Evolutionary conservation across 2,329 filamentous ascomycete species (phyloP).

Genomic region (Pseudocercospora eumusae): DNA sequence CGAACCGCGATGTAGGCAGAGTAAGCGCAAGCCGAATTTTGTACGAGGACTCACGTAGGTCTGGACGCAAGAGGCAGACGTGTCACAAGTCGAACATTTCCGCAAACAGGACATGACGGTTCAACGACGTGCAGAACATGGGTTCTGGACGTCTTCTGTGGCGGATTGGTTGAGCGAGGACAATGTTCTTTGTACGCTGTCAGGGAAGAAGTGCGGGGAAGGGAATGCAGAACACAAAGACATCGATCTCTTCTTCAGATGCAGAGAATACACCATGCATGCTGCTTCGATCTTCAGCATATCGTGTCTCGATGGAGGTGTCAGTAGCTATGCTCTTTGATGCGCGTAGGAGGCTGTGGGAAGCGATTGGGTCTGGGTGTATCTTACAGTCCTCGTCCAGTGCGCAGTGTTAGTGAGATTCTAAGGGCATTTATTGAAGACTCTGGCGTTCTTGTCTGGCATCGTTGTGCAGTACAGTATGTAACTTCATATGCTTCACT

Average conservation of each 20-base stretch:
- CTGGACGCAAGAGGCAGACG: neutral
- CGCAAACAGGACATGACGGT: slow-evolving; percentile 1
- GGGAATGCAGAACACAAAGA: slow-evolving; percentile 3
- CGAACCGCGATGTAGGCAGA: neutral
- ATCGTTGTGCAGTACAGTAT: too few relatives aligned
- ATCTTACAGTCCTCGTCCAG: neutral
- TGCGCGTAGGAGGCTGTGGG: neutral
- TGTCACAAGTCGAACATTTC: neutral
- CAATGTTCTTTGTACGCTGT: slow-evolving; percentile 1
- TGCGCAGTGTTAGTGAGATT: neutral
- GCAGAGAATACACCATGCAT: neutral
- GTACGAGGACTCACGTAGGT: neutral
- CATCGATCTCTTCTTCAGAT: neutral
- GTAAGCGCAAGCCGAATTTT: neutral
- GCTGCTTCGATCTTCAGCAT: too few relatives aligned
- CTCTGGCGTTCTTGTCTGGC: too few relatives aligned
- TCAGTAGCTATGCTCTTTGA: neutral
- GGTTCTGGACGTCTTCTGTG: neutral
- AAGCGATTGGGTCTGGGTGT: neutral
- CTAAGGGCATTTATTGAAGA: too few relatives aligned
- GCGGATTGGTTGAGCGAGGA: neutral
- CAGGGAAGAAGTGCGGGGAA: neutral
- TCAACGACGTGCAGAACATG: neutral
- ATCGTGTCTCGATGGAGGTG: neutral
- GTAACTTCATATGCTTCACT: too few relatives aligned